Conservation (phyloP, 352 stramenopile species). For the Globisporangium takayamanum region DNA sequence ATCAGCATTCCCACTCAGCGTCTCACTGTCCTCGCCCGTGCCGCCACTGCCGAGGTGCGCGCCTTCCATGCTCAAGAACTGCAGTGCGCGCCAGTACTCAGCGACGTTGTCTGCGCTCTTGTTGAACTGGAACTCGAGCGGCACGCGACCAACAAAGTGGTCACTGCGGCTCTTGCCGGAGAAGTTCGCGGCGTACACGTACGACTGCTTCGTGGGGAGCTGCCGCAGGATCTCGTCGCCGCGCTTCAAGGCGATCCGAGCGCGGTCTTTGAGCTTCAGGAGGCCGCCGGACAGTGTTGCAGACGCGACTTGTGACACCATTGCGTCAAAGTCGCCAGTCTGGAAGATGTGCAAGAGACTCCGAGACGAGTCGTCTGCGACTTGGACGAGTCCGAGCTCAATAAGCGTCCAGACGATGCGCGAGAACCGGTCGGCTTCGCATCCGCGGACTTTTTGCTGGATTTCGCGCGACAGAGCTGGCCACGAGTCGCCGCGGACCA, state of each 20-base stretch:
- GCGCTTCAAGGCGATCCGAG: slow-evolving; percentile 46
- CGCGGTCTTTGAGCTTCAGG: slow-evolving; percentile 44
- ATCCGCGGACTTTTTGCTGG: slow-evolving; percentile 51
- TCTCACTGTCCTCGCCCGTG: slow-evolving; percentile 17
- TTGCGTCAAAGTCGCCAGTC: slow-evolving; percentile 63
- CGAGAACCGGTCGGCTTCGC: slow-evolving; percentile 66
- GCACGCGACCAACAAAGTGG: slow-evolving; percentile 45
- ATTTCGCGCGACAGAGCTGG: slow-evolving; percentile 28
- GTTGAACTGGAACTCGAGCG: slow-evolving; percentile 44
- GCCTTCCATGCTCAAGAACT: slow-evolving; percentile 65
- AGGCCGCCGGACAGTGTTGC: slow-evolving; percentile 63
- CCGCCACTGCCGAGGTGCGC: slow-evolving; percentile 38
- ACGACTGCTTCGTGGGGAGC: slow-evolving; percentile 46
- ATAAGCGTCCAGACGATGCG: slow-evolving; percentile 65
- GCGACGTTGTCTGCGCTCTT: slow-evolving; percentile 28
- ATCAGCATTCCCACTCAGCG: slow-evolving; percentile 47
- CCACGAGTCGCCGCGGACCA: slow-evolving; percentile 43
- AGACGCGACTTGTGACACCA: slow-evolving; percentile 72
- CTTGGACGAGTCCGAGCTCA: slow-evolving; percentile 54
- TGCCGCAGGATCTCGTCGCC: slow-evolving; percentile 44
- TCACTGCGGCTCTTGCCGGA: slow-evolving; percentile 45
- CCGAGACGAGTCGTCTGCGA: slow-evolving; percentile 46
- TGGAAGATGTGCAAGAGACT: slow-evolving; percentile 51
- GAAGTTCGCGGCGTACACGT: slow-evolving; percentile 60
- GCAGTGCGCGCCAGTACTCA: slow-evolving; percentile 68